These are phyloP conservation scores for Podospora australis DNA, from an alignment of 495 filamentous ascomycete species.

Conservation along the genomic window DNA sequence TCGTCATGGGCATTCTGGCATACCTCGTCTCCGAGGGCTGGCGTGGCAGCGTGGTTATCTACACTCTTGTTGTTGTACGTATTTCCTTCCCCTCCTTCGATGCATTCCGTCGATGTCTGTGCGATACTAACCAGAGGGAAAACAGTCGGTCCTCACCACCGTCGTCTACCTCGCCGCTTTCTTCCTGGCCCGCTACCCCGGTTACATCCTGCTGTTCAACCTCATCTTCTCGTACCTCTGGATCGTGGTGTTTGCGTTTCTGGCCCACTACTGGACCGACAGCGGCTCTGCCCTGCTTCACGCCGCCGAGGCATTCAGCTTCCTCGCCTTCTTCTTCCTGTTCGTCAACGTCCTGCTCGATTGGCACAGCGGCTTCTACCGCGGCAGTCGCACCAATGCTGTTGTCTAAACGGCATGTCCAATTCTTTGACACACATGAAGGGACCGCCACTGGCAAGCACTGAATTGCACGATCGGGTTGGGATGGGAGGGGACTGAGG, in stretches of 20 bases:
- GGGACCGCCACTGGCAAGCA: background rate
- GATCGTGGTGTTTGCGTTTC: slow-evolving; percentile 56
- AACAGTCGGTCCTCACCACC: slow-evolving; percentile 50
- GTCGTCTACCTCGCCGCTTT: slow-evolving; percentile 54
- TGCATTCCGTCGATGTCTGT: background rate
- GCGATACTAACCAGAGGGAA: background rate
- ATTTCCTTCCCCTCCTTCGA: background rate
- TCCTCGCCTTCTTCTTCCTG: slow-evolving; percentile 53
- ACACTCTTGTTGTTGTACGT: slow-evolving; percentile 52
- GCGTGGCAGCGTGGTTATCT: slow-evolving; percentile 44
- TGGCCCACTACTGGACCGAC: slow-evolving; percentile 49
- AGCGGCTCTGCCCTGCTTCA: slow-evolving; percentile 36
- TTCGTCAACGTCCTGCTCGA: slow-evolving; percentile 47
- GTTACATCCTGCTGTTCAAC: slow-evolving; percentile 47
- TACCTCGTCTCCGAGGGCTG: slow-evolving; percentile 43
- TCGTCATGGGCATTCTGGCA: slow-evolving; percentile 54
- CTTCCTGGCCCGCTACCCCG: slow-evolving; percentile 45
- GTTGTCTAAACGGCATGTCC: slow-evolving; percentile 16
- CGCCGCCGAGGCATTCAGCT: slow-evolving; percentile 54
- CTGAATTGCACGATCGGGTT: background rate
- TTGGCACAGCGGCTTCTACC: slow-evolving; percentile 36
- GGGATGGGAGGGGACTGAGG: background rate
- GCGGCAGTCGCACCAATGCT: slow-evolving; percentile 19
- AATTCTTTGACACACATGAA: background rate
- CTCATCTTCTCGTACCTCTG: slow-evolving; percentile 60